Evolutionary conservation across 108 stramenopile genomes (phyloP).

Genomic region (Nitzschia inconspicua): DNA sequence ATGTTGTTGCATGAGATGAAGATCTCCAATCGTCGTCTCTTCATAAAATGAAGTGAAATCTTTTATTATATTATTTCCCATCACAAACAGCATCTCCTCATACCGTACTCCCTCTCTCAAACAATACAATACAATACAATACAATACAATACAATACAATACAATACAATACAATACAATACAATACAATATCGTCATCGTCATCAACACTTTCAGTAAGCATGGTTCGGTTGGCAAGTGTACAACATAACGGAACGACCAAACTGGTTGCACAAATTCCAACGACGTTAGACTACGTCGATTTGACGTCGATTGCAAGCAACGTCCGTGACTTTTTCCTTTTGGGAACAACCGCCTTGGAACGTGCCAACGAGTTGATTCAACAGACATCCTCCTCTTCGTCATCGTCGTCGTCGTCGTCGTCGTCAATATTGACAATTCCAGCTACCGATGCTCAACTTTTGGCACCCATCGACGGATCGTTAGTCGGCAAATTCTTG

Average conservation of each 20-base stretch:
- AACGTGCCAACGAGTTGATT: constrained; percentile 28
- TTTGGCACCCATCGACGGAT: constrained; percentile 45
- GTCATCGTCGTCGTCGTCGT: neutral
- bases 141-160: neutral
- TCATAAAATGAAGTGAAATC: no score
- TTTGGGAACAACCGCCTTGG: constrained; percentile 9
- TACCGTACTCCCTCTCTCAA: no score
- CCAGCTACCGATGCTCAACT: constrained; percentile 11
- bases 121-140: constrained; percentile 24
- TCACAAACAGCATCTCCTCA: no score
- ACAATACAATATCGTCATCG: neutral
- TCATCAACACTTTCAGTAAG: no score
- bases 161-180: neutral
- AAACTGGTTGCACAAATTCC: constrained; percentile 8
- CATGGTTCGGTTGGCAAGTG: constrained; percentile 29
- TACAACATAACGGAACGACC: constrained; percentile 6
- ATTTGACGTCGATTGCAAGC: neutral
- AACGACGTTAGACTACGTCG: neutral
- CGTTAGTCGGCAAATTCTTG: constrained; percentile 47
- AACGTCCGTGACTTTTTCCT: constrained; percentile 36
- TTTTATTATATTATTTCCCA: no score
- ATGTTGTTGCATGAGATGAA: no score
- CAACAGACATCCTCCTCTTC: neutral
- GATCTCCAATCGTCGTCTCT: no score
- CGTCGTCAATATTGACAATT: constrained; percentile 1